These are phyloP conservation scores for Parastagonospora nodorum DNA, from an alignment of 2,329 filamentous ascomycete genomes.

Conservation along the genomic window DNA sequence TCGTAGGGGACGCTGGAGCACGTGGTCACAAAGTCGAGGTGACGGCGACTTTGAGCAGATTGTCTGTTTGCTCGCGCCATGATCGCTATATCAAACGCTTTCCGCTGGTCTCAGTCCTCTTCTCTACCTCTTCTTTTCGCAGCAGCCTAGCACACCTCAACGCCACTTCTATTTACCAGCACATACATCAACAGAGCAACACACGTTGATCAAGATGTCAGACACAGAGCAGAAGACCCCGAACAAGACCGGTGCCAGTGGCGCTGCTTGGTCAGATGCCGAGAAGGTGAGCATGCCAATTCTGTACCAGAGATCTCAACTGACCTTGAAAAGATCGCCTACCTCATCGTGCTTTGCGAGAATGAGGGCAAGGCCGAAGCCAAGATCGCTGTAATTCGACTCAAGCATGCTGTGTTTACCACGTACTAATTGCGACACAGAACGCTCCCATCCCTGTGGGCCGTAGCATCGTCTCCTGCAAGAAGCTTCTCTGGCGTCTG, in stretches of 20 bases:
- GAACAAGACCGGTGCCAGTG: slow-evolving; percentile 13
- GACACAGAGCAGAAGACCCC: not conserved
- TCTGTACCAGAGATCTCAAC: slow-evolving; percentile 1
- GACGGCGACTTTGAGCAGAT: not conserved
- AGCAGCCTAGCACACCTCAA: not conserved
- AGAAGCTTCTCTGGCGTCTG: slow-evolving; percentile 28
- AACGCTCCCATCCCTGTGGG: slow-evolving; percentile 28
- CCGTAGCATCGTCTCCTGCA: slow-evolving; percentile 30
- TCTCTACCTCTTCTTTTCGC: not conserved
- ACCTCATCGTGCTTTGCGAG: slow-evolving; percentile 26
- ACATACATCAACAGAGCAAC: not conserved
- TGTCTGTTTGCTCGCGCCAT: no score
- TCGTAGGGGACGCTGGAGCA: not conserved
- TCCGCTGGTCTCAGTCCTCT: not conserved
- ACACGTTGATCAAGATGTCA: not conserved
- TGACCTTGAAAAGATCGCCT: slow-evolving; percentile 17
- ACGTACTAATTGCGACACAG: slow-evolving; percentile 5
- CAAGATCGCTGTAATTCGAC: slow-evolving; percentile 17
- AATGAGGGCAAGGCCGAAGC: slow-evolving; percentile 21
- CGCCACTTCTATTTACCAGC: not conserved
- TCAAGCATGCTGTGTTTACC: not conserved
- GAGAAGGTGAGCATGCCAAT: slow-evolving; percentile 17
- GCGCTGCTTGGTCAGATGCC: slow-evolving; percentile 25
- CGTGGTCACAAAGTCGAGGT: not conserved
- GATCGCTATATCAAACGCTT: not conserved